Evolutionary conservation across 306 rosid species (phyloP).

Genomic region (Dalbergia cultrata): DNA sequence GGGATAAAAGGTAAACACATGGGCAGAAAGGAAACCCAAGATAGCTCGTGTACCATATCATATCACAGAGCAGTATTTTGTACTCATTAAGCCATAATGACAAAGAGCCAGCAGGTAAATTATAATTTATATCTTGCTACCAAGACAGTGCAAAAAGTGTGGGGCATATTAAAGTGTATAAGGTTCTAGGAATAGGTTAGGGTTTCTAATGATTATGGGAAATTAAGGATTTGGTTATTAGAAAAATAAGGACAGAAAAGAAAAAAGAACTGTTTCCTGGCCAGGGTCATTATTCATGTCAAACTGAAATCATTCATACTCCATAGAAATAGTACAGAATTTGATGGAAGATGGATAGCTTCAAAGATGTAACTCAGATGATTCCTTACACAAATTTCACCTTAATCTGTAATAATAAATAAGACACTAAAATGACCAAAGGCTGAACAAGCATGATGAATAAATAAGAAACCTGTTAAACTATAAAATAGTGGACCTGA

Average conservation of each 20-base stretch:
- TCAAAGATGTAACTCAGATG: not conserved
- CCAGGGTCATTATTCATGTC: not conserved
- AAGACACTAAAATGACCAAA: not conserved
- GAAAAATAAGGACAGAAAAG: slow-evolving; percentile 5
- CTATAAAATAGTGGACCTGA: not conserved
- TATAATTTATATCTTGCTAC: not conserved
- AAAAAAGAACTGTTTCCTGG: not conserved
- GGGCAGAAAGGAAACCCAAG: slow-evolving; percentile 5
- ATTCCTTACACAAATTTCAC: slow-evolving; percentile 4
- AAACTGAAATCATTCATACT: slow-evolving; percentile 18
- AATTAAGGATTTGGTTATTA: slow-evolving; percentile 13
- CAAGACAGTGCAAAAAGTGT: not conserved
- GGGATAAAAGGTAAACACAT: slow-evolving; percentile 8
- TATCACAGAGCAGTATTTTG: not conserved
- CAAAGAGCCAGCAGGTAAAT: not conserved
- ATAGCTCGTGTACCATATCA: not conserved
- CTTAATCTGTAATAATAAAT: slow-evolving; percentile 8
- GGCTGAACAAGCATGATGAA: slow-evolving; percentile 12
- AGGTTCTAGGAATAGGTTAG: not conserved
- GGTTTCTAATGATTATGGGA: not conserved
- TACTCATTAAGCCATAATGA: slow-evolving; percentile 3
- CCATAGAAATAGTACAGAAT: slow-evolving; percentile 20
- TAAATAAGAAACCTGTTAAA: not conserved
- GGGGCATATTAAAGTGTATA: not conserved
- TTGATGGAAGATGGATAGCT: slow-evolving; percentile 35